Conservation (phyloP, 305 asterid species). For the Nicotiana rustica region DNA sequence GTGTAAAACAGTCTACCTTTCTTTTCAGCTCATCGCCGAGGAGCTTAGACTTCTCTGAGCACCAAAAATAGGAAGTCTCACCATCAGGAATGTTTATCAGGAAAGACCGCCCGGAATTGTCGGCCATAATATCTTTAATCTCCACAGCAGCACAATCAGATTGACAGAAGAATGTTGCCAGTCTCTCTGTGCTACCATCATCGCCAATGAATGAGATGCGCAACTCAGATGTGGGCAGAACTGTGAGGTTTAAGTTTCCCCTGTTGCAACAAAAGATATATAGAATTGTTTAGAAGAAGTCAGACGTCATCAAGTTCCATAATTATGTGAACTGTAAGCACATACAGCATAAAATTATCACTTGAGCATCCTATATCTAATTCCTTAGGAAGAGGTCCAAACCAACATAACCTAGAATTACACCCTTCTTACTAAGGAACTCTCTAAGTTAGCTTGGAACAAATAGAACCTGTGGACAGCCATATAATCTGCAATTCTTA, state of each 20-base stretch:
- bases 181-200: constrained; percentile 76
- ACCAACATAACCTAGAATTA: not conserved
- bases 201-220: constrained; percentile 87
- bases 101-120: constrained; percentile 87
- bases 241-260: constrained; percentile 87
- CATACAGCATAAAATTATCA: not conserved
- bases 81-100: constrained; percentile 55
- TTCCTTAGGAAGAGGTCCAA: constrained; percentile 18
- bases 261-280: constrained; percentile 53
- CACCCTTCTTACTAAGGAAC: not conserved
- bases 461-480: not conserved
- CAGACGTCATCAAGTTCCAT: not conserved
- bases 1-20: constrained; percentile 57
- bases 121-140: constrained; percentile 69
- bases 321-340: not conserved
- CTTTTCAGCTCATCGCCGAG: constrained; percentile 74
- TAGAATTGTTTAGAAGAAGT: constrained; percentile 38
- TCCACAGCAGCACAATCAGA: constrained; percentile 52
- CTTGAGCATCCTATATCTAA: constrained; percentile 6
- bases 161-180: constrained; percentile 60
- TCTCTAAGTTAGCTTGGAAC: not conserved
- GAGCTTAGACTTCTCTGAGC: constrained; percentile 82
- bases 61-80: constrained; percentile 70
- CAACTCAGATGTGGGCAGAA: constrained; percentile 84
- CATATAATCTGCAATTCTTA: not conserved